Percentiles rank a stretch among this genome's conserved stretches.
Evolutionary conservation across 2,329 filamentous ascomycete species (phyloP).

Genomic region (Elsinoe perseae): DNA sequence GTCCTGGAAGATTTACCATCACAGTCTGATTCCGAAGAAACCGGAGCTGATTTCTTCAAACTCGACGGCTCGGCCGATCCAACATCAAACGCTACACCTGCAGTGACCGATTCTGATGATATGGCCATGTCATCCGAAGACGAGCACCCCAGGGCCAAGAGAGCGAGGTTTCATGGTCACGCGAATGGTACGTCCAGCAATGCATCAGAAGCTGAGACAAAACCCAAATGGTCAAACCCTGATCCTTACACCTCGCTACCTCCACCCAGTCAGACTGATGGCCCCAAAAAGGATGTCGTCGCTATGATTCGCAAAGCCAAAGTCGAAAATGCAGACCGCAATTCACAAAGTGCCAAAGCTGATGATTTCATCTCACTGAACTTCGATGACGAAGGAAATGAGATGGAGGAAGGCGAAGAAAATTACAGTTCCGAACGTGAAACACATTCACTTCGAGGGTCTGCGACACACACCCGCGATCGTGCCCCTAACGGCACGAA

Average conservation of each 20-base stretch:
- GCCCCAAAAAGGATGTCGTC: conserved; percentile 79
- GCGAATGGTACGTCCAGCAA: conserved; percentile 4
- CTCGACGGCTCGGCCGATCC: conserved; percentile 19
- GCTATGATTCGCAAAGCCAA: conserved; percentile 87
- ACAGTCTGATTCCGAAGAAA: conserved; percentile 31
- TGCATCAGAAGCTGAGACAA: conserved; percentile 24
- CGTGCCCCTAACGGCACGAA: background rate
- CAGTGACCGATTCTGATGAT: conserved; percentile 1
- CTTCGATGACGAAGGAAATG: conserved; percentile 47
- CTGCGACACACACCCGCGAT: background rate
- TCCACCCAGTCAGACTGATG: conserved; percentile 62
- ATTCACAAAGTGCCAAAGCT: conserved; percentile 31
- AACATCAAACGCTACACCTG: background rate
- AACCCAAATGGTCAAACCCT: conserved; percentile 88
- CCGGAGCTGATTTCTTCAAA: conserved; percentile 16
- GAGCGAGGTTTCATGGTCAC: conserved; percentile 22
- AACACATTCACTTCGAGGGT: background rate
- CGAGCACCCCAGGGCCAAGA: conserved; percentile 26
- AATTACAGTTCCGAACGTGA: background rate
- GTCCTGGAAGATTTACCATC: conserved; percentile 34
- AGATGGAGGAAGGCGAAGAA: conserved; percentile 34
- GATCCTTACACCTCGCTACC: conserved; percentile 87
- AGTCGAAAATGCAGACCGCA: conserved; percentile 50
- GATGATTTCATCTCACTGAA: conserved; percentile 90
- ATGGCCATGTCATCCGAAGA: conserved; percentile 21